Evolutionary conservation across 305 asterid genomes (phyloP).

Genomic region (Ajuga reptans): DNA sequence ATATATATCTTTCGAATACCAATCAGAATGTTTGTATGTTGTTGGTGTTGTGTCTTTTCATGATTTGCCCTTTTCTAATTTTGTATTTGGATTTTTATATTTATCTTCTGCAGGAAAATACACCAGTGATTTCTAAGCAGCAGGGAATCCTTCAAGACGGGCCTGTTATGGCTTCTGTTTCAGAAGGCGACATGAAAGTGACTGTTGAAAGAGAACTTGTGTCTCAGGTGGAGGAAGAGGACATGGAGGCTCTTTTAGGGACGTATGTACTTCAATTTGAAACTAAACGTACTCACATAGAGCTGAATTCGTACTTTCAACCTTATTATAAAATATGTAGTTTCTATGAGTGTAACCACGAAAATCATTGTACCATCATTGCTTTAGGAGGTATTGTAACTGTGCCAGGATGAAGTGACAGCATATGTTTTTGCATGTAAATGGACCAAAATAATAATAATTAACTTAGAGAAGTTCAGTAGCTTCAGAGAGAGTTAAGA

Average conservation of each 20-base stretch:
- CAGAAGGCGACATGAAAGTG: constrained; percentile 71
- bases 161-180: constrained; percentile 34
- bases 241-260: constrained; percentile 99
- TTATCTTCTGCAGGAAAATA: constrained; percentile 57
- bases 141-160: constrained; percentile 56
- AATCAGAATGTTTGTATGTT: not conserved
- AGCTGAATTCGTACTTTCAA: constrained; percentile 7
- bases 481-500: constrained; percentile 3
- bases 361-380: not conserved
- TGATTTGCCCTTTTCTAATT: not conserved
- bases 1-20: not conserved
- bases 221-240: constrained; percentile 97
- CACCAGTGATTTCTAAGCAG: constrained; percentile 55
- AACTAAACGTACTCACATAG: not conserved
- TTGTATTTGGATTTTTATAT: constrained; percentile 9
- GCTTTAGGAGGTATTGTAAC: not conserved
- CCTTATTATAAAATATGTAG: constrained; percentile 6
- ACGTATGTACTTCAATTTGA: constrained; percentile 55
- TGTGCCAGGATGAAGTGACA: not conserved
- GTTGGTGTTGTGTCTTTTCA: constrained; percentile 7
- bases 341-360: constrained; percentile 6
- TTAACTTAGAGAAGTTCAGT: not conserved
- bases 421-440: not conserved
- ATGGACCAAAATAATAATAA: not conserved
- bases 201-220: constrained; percentile 98